Percentiles rank a stretch among this genome's conserved stretches.
phyloP scores from a whole-genome alignment of 495 filamentous ascomycete genomes.

The Hyaloscypha bicolor region DNA sequence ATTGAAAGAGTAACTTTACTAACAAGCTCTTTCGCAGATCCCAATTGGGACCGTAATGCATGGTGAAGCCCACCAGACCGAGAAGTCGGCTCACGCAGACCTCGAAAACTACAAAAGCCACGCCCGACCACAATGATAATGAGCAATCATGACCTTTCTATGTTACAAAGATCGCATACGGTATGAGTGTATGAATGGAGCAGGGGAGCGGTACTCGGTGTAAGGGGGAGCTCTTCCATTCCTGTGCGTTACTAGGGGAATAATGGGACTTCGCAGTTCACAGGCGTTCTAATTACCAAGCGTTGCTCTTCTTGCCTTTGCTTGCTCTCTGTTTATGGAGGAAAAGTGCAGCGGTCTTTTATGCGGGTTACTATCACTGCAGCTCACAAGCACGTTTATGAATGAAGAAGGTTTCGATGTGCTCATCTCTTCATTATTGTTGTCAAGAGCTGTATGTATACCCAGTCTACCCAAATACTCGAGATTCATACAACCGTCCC shows the following conservation, averaged over 20 bases:
- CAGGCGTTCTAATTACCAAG: constrained; percentile 13
- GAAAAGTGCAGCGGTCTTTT: constrained; percentile 22
- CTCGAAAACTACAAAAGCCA: constrained; percentile 51
- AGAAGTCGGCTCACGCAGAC: constrained; percentile 35
- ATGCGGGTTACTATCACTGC: constrained; percentile 16
- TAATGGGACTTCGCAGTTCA: constrained; percentile 1
- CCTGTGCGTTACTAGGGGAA: constrained; percentile 10
- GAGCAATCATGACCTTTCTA: constrained; percentile 27
- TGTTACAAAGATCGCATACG: constrained; percentile 27
- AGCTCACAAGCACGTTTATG: background rate
- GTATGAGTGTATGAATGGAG: constrained; percentile 21
- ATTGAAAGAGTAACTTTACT: constrained; percentile 12
- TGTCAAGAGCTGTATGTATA: constrained; percentile 5
- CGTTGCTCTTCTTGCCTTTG: constrained; percentile 13
- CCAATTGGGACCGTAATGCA: constrained; percentile 79
- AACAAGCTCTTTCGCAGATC: constrained; percentile 50
- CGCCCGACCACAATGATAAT: constrained; percentile 37
- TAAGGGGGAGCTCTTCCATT: constrained; percentile 9
- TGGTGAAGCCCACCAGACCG: constrained; percentile 51
- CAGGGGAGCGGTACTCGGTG: background rate
- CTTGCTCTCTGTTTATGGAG: background rate
- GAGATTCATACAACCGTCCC: background rate
- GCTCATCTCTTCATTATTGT: constrained; percentile 5
- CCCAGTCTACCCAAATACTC: constrained; percentile 12
- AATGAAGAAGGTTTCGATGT: background rate